Conservation (phyloP, 2,329 filamentous ascomycete genomes). For the Cladosporium sp. region DNA sequence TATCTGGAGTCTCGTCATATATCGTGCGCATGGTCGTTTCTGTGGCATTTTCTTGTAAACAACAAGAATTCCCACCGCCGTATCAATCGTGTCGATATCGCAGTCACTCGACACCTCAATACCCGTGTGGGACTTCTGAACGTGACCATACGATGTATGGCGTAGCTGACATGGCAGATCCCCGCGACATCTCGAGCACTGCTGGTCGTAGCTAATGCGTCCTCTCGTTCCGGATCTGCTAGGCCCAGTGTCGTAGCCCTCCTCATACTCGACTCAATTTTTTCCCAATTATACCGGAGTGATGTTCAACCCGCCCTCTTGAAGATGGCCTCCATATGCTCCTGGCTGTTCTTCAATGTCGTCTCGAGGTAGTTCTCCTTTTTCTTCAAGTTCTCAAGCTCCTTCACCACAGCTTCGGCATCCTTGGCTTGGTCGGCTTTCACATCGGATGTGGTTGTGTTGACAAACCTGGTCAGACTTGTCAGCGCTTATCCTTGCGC, state of each 20-base stretch:
- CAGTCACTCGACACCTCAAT: not conserved
- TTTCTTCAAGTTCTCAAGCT: slow-evolving; percentile 81
- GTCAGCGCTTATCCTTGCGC: not conserved
- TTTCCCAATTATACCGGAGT: not conserved
- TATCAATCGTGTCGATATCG: not conserved
- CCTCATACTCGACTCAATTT: slow-evolving; percentile 27
- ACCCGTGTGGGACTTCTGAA: not conserved
- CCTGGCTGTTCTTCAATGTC: slow-evolving; percentile 89
- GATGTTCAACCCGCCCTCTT: slow-evolving; percentile 41
- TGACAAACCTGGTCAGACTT: slow-evolving; percentile 71
- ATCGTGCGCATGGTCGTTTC: not conserved
- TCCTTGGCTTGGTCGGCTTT: slow-evolving; percentile 75
- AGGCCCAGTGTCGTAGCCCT: slow-evolving; percentile 7
- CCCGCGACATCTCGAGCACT: not conserved
- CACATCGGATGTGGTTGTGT: slow-evolving; percentile 69
- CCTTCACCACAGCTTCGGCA: slow-evolving; percentile 70
- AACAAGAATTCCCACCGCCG: not conserved
- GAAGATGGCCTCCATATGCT: slow-evolving; percentile 88
- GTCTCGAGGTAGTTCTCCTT: slow-evolving; percentile 91
- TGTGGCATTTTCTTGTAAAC: not conserved
- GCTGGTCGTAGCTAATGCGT: not conserved
- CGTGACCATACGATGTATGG: not conserved
- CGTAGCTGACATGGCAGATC: not conserved
- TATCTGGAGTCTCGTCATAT: not conserved
- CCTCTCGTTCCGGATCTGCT: not conserved